phyloP scores from a whole-genome alignment of 306 rosid genomes.

The Cucurbita argyrosperma region DNA sequence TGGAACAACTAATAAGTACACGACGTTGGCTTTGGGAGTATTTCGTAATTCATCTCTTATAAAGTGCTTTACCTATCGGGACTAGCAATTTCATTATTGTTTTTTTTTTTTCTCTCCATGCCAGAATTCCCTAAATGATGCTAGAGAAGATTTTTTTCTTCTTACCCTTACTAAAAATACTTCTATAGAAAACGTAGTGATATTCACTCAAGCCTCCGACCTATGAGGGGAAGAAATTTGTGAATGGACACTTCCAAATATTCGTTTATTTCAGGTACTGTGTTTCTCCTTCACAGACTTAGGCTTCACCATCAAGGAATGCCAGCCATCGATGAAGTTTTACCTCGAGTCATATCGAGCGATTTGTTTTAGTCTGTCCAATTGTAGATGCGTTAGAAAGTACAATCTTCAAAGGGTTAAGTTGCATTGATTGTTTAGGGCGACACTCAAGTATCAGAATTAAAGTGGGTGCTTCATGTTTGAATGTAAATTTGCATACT shows the following conservation, averaged over 20 bases:
- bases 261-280: neutral
- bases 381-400: neutral
- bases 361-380: neutral
- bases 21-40: neutral
- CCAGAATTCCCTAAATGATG: neutral
- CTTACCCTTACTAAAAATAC: neutral
- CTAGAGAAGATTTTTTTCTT: neutral
- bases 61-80: too few species aligned
- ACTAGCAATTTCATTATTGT: too few species aligned
- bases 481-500: neutral
- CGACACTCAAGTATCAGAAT: neutral
- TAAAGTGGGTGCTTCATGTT: neutral
- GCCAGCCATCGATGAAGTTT: neutral
- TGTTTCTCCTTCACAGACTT: neutral
- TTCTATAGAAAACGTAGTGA: neutral
- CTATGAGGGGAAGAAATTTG: too few species aligned
- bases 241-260: neutral
- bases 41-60: too few species aligned
- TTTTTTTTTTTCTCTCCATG: neutral
- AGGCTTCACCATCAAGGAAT: neutral
- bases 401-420: neutral
- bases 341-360: neutral
- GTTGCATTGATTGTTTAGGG: neutral
- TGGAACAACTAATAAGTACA: neutral
- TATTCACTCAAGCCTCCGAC: too few species aligned